Base-by-base conservation (phyloP, 805 yeast genomes). In the Cyberlindnera euphorbiiphila region DNA sequence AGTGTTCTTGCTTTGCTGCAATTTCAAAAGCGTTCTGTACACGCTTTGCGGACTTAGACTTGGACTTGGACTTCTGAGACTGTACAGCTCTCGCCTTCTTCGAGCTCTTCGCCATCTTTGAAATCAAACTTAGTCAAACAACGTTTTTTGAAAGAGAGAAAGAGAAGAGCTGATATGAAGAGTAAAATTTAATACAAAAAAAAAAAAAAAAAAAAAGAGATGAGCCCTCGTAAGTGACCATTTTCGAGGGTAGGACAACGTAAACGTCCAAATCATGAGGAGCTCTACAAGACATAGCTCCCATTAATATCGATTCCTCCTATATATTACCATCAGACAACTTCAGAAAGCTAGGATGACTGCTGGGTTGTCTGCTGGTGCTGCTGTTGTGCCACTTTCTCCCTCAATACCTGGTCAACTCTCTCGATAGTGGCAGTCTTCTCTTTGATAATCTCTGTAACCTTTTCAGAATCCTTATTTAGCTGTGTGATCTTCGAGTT, bases 361-460 rank as follows among this genome's bases (percentile, higher is more conserved):
- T 41, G n/a, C 32, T 40, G 43, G 16, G 29, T 29, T 22, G 29
- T 30, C 14, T 43, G 43, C 29, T 43, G 43, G 18, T 31, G 32
- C 15, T 46, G 42, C 27, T 42, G 39, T 34, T 34, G 71, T 29
- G 67, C 61, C 42, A 78, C 63, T 55, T 74, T 76, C 35, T 64
- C 60, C 53, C 81, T 71, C 47, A 79, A 65, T 14, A 74, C 69
- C 49, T 66, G 59, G 49, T 83, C 86, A 22, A 85, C 72, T 34
- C 74, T 73, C 48, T 77, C 75, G 46, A 85, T 59, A 25, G 78
- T 66, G 26, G 76, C 76, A 37, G 78, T 67, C 62, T 89, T 91
- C 54, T 82, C 88, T 39, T 76, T 76, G 41, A 91, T 79, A 18
- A 93, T 79, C 19, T 72, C 76, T 46, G 80, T 80, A 46, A 91